phyloP scores from a whole-genome alignment of 805 yeast genomes.

The Candida loeiensis region DNA sequence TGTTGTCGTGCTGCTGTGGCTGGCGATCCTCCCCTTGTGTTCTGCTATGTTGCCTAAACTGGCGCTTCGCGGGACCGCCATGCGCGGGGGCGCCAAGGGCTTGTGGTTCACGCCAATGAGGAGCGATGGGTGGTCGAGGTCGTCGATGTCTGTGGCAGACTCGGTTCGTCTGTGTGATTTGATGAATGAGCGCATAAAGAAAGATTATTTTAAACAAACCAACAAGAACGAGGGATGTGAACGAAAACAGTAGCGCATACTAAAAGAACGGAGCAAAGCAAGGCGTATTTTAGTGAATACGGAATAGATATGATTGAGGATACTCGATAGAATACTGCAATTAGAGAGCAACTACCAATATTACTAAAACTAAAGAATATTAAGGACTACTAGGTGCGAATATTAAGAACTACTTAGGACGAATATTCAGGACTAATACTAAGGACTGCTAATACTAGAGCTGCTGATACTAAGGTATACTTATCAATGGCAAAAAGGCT shows the following conservation, averaged over 20 bases:
- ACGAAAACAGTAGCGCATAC: too few relatives aligned
- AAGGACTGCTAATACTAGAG: too few relatives aligned
- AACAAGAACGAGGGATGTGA: too few relatives aligned
- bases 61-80: neutral
- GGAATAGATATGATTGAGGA: too few relatives aligned
- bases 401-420: too few relatives aligned
- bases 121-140: constrained; percentile 8
- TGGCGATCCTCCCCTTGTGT: constrained; percentile 6
- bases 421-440: too few relatives aligned
- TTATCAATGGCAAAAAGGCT: too few relatives aligned
- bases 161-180: constrained; percentile 16
- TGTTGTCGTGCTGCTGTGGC: neutral
- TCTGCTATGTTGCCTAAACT: constrained; percentile 1
- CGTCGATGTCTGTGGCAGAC: constrained; percentile 14
- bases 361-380: neutral
- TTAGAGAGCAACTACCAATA: neutral
- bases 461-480: too few relatives aligned
- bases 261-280: too few relatives aligned
- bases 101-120: constrained; percentile 7
- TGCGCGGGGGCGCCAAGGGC: neutral
- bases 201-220: too few relatives aligned
- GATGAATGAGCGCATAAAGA: constrained; percentile 15
- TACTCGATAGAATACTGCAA: neutral
- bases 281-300: too few relatives aligned
- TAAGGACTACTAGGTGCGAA: too few relatives aligned